Percentiles rank a stretch among this genome's conserved stretches.
phyloP scores from a whole-genome alignment of 306 rosid genomes.

The Quercus bicolor region DNA sequence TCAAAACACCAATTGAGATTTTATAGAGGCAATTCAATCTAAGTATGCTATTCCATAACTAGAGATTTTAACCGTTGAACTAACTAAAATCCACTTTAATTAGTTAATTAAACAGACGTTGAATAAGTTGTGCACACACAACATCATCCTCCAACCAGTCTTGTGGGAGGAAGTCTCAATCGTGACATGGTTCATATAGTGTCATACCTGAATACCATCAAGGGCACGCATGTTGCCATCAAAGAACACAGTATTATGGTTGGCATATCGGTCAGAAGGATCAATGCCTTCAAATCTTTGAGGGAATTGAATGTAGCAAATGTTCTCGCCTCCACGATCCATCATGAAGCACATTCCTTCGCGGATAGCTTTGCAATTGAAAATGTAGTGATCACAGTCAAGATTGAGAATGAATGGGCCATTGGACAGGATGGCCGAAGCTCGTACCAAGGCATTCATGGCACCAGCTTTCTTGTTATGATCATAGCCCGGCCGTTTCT shows the following conservation, averaged over 20 bases:
- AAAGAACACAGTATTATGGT: conserved; percentile 50
- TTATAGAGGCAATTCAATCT: too few species aligned
- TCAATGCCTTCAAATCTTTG: conserved; percentile 59
- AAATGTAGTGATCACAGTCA: conserved; percentile 54
- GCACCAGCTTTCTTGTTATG: conserved; percentile 61
- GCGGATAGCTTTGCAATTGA: conserved; percentile 41
- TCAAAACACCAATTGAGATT: too few species aligned
- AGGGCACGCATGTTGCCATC: conserved; percentile 62
- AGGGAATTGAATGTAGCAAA: conserved; percentile 55
- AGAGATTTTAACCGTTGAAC: too few species aligned
- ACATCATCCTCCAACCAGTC: too few species aligned
- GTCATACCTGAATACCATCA: conserved; percentile 38
- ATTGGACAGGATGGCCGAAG: conserved; percentile 48
- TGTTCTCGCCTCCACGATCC: conserved; percentile 54
- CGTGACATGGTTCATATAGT: too few species aligned
- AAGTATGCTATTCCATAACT: too few species aligned
- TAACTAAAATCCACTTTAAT: too few species aligned
- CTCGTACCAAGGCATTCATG: conserved; percentile 51
- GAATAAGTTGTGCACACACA: too few species aligned
- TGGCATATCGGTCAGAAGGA: conserved; percentile 57
- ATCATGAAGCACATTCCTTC: conserved; percentile 66
- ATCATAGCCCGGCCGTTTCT: conserved; percentile 53
- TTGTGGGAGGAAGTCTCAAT: too few species aligned
- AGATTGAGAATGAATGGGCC: conserved; percentile 57
- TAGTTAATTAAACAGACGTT: too few species aligned